Evolutionary conservation across 305 asterid genomes (phyloP).

Genomic region (Fraxinus velutina): DNA sequence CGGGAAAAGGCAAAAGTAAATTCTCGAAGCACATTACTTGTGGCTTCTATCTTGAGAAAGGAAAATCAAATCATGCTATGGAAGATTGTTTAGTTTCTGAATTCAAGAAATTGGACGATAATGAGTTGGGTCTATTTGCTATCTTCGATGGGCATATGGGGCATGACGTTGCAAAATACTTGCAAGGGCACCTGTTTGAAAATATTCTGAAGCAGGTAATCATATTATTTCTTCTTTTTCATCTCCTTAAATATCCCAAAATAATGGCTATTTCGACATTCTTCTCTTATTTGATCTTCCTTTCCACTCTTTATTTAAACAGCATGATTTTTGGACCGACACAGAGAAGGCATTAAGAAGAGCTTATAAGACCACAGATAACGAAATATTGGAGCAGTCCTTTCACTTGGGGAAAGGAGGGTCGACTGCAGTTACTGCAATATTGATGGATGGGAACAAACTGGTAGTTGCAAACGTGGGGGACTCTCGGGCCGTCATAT

Average conservation of each 20-base stretch:
- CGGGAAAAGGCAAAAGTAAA: constrained; percentile 50
- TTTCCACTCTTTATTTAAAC: constrained; percentile 5
- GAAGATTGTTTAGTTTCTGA: constrained; percentile 80
- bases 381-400: constrained; percentile 62
- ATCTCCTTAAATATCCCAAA: not conserved
- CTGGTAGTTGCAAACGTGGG: constrained; percentile 87
- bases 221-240: not conserved
- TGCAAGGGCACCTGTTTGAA: constrained; percentile 62
- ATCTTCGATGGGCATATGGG: constrained; percentile 93
- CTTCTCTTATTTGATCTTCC: not conserved
- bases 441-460: constrained; percentile 63
- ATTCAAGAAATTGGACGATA: constrained; percentile 41
- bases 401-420: constrained; percentile 74
- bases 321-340: constrained; percentile 75
- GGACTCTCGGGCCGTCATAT: constrained; percentile 76
- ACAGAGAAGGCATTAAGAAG: constrained; percentile 50
- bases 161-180: constrained; percentile 66
- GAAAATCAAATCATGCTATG: constrained; percentile 75
- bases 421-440: constrained; percentile 89
- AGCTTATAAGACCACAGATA: constrained; percentile 69
- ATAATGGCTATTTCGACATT: not conserved
- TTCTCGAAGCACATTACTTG: constrained; percentile 44
- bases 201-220: constrained; percentile 68
- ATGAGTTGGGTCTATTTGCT: constrained; percentile 77
- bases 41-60: constrained; percentile 67